Percentiles rank a stretch among this genome's conserved stretches.
These are phyloP conservation scores for Xerocomus brunneocitrinus DNA, from an alignment of 768 basidiomycete species.

Conservation along the genomic window DNA sequence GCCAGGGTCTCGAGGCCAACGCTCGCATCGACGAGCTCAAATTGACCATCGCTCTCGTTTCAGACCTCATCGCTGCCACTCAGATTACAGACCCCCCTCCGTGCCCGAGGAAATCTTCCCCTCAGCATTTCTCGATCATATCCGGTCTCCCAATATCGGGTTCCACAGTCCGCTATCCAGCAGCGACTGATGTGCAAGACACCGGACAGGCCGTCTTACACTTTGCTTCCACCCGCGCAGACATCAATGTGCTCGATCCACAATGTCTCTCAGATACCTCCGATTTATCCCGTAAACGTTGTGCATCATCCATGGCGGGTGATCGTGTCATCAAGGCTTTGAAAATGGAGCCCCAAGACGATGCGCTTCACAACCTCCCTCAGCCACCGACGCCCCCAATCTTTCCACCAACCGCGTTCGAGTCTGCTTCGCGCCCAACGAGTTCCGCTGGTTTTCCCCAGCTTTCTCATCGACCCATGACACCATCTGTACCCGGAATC, in stretches of 20 bases:
- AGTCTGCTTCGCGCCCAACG: slow-evolving; percentile 29
- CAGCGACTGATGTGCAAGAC: slow-evolving; percentile 20
- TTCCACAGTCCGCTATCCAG: slow-evolving; percentile 30
- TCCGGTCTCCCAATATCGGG: slow-evolving; percentile 32
- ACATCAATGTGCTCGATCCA: slow-evolving; percentile 19
- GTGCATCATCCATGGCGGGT: slow-evolving; percentile 43
- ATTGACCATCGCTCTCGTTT: slow-evolving; percentile 48
- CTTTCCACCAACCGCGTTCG: slow-evolving; percentile 28
- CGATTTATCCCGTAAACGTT: slow-evolving; percentile 48
- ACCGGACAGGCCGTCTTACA: slow-evolving; percentile 21
- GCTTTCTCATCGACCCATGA: slow-evolving; percentile 18
- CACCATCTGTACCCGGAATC: slow-evolving; percentile 14
- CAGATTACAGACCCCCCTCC: slow-evolving; percentile 32
- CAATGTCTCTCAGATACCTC: slow-evolving; percentile 27
- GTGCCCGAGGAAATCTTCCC: slow-evolving; percentile 30
- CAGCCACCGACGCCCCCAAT: slow-evolving; percentile 16
- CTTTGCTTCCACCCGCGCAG: slow-evolving; percentile 14
- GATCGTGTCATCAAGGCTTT: slow-evolving; percentile 44
- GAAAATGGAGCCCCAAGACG: slow-evolving; percentile 48
- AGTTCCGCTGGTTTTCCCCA: slow-evolving; percentile 30
- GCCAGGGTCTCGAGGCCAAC: slow-evolving; percentile 44
- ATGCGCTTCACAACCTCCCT: slow-evolving; percentile 27
- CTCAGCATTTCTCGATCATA: slow-evolving; percentile 18
- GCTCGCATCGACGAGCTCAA: slow-evolving; percentile 53
- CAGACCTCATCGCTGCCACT: slow-evolving; percentile 49